Evolutionary conservation across 2,329 filamentous ascomycete species (phyloP).

Genomic region (Fusarium miscanthi): DNA sequence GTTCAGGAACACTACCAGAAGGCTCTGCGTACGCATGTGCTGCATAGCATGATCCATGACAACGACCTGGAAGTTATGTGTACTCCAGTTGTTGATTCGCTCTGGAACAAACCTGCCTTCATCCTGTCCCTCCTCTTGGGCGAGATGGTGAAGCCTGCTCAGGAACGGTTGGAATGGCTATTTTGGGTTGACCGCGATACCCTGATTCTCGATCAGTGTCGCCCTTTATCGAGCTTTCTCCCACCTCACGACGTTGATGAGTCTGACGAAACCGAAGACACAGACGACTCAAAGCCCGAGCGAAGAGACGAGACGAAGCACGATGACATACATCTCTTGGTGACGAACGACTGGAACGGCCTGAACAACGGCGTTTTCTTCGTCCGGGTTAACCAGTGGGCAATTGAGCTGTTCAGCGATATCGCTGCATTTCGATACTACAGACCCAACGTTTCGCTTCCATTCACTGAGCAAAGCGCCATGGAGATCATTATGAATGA

Average conservation of each 20-base stretch:
- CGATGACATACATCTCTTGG: background rate
- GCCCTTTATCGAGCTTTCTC: background rate
- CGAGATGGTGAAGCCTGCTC: background rate
- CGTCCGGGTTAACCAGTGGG: background rate
- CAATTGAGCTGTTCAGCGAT: background rate
- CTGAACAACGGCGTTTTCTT: conserved; percentile 1
- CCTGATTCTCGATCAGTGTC: background rate
- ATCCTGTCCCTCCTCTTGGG: background rate
- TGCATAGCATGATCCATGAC: background rate
- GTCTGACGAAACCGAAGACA: background rate
- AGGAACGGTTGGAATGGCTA: background rate
- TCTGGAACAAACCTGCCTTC: conserved; percentile 6
- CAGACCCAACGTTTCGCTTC: background rate
- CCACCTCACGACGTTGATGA: background rate
- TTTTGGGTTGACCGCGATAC: background rate
- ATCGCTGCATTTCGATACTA: background rate
- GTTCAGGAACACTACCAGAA: background rate
- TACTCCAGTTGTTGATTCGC: background rate
- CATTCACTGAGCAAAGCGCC: background rate
- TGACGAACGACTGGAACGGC: conserved; percentile 2
- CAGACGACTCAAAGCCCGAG: fast-evolving
- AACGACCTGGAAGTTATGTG: background rate
- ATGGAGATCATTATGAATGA: conserved; percentile 2
- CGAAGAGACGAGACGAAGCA: background rate
- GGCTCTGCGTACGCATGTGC: background rate